Base-by-base conservation (phyloP, 106 monocot genomes). In the Acanthochlamys bracteata region DNA sequence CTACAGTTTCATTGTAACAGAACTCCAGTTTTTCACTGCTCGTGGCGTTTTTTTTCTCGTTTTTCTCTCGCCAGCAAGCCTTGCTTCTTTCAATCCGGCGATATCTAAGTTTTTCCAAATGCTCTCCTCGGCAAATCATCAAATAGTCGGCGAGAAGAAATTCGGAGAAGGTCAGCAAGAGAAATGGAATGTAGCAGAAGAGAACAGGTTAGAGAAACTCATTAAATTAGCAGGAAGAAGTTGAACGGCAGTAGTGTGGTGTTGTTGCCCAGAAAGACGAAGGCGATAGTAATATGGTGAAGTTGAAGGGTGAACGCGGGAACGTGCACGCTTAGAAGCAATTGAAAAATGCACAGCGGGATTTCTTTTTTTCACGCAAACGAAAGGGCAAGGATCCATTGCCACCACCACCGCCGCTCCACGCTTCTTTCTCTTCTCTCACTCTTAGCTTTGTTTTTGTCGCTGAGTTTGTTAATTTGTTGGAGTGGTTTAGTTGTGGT, bases 371-470 rank as follows among this genome's bases (percentile, higher is more conserved):
- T 87, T 73, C 53, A 95, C 78, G 66, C 90, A 79, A 6, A 84
- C 86, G 79, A 84, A 95, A 20, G 79, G 87, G 57, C 95, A 95
- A 60, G 95, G 95, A 63, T 95, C 90, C 95, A 93, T 93, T 46
- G 46, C 20, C n/a, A 14, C 12, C 11, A 22, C 17, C 17, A 17
- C 33, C 22, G 7, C 33, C 14, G 0, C 57, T 20, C 41, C 33
- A 6, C 33, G 1, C 6, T 6, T 33, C 6, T 6, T 33, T 33
- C 33, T 33, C 6, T 6, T 33, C n/a, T n/a, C n/a, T n/a, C n/a
- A n/a, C n/a, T 33, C 33, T 33, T 6, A 33, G 33, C 33, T 33
- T 6, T 33, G 33, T 33, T 33, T 33, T 33, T 33, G 33, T 33
- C 33, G 33, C 33, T 33, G 33, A 33, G 33, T 33, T 33, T 33